Conservation (phyloP, 169 alveolate genomes). For the Cryptosporidium xiaoi region DNA sequence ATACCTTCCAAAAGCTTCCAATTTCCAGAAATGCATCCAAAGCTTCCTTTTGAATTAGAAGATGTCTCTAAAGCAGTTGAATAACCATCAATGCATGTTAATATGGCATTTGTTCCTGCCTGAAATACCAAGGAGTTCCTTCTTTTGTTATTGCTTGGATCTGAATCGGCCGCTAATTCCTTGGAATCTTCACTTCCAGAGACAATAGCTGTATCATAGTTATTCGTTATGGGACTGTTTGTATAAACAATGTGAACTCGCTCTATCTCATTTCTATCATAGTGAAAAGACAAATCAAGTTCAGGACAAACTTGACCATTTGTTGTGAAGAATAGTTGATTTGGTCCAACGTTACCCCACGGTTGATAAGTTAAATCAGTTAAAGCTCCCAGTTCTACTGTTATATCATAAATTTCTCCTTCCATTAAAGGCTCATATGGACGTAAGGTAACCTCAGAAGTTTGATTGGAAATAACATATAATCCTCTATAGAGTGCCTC, state of each 20-base stretch:
- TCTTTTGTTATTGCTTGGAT: too few species aligned
- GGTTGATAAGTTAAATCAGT: slow-evolving; percentile 82
- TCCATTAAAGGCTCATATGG: slow-evolving; percentile 72
- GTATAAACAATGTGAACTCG: slow-evolving; percentile 25
- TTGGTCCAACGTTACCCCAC: slow-evolving; percentile 79
- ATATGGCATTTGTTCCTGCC: slow-evolving; percentile 52
- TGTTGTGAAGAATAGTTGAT: slow-evolving; percentile 67
- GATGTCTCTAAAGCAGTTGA: slow-evolving; percentile 3
- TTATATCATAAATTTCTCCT: slow-evolving; percentile 78
- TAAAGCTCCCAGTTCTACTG: slow-evolving; percentile 78
- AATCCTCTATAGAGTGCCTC: slow-evolving; percentile 57
- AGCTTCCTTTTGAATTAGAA: slow-evolving; percentile 5
- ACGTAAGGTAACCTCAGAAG: slow-evolving; percentile 30
- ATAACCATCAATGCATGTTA: slow-evolving; percentile 33
- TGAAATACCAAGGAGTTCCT: slow-evolving; percentile 5
- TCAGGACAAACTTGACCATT: slow-evolving; percentile 38
- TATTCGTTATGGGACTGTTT: slow-evolving; percentile 19
- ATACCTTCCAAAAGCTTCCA: slow-evolving; percentile 22
- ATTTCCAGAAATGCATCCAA: slow-evolving; percentile 43
- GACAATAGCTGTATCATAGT: background rate
- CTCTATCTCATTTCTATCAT: slow-evolving; percentile 3
- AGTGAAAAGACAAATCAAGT: slow-evolving; percentile 3
- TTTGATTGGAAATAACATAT: slow-evolving; percentile 46
- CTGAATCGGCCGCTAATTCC: too few species aligned
- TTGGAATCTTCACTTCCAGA: too few species aligned